These are phyloP conservation scores for Fusarium robinianum DNA, from an alignment of 2,329 filamentous ascomycete species.

Conservation along the genomic window DNA sequence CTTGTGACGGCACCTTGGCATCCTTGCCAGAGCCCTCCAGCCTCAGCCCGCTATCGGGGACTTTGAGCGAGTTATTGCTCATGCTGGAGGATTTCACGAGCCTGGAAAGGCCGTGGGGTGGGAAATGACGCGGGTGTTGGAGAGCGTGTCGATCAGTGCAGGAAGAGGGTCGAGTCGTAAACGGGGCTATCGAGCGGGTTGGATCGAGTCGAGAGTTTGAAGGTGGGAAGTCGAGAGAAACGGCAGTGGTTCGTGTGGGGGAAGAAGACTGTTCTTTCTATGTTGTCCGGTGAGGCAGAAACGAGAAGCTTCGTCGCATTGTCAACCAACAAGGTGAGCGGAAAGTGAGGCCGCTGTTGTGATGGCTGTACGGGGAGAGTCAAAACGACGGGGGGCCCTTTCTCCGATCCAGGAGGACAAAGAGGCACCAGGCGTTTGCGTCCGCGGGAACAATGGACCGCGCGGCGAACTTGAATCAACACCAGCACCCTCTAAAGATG, in stretches of 20 bases:
- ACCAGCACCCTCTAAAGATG: constrained; percentile 34
- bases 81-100: constrained; percentile 45
- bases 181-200: no score
- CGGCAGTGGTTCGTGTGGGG: constrained; percentile 8
- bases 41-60: constrained; percentile 62
- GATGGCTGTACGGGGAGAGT: constrained; percentile 27
- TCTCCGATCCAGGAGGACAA: constrained; percentile 31
- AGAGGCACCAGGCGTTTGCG: constrained; percentile 18
- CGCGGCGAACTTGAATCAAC: constrained; percentile 28
- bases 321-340: constrained; percentile 34
- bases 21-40: constrained; percentile 55
- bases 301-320: constrained; percentile 34
- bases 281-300: constrained; percentile 20
- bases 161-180: constrained; percentile 17
- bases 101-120: constrained; percentile 34
- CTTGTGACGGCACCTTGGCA: constrained; percentile 55
- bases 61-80: constrained; percentile 58
- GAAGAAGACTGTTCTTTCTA: constrained; percentile 9
- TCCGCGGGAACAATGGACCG: constrained; percentile 28
- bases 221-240: constrained; percentile 2
- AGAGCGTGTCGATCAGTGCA: constrained; percentile 33
- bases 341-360: constrained; percentile 36
- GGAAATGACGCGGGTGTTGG: constrained; percentile 37
- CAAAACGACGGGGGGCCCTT: constrained; percentile 22
- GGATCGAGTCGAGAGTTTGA: constrained; percentile 11